Conservation (phyloP, 2,329 filamentous ascomycete species). For the Penicillium sp. region DNA sequence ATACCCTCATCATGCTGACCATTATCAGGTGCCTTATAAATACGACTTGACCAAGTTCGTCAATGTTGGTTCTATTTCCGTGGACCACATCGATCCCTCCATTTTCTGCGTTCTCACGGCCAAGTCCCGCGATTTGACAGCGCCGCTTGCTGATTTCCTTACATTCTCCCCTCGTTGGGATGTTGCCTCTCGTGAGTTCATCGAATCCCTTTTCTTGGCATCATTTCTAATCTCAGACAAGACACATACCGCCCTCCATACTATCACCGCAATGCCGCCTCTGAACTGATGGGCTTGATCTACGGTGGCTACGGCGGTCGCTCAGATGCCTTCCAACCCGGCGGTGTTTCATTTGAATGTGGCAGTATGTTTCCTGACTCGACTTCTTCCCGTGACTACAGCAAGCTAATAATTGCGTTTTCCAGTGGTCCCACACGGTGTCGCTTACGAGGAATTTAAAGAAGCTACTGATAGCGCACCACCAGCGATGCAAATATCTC, state of each 20-base stretch:
- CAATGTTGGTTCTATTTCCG: constrained; percentile 42
- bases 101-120: constrained; percentile 46
- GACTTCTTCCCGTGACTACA: neutral
- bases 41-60: constrained; percentile 46
- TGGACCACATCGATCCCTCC: constrained; percentile 45
- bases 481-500: constrained; percentile 34
- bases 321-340: constrained; percentile 37
- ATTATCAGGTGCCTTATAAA: constrained; percentile 39
- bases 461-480: constrained; percentile 29
- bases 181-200: constrained; percentile 36
- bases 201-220: neutral
- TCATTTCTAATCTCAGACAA: constrained; percentile 5
- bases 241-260: constrained; percentile 46
- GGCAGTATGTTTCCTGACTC: constrained; percentile 27
- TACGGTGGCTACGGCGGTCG: constrained; percentile 39
- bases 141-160: constrained; percentile 41
- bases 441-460: constrained; percentile 39
- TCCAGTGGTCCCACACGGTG: constrained; percentile 39
- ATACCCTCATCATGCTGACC: neutral
- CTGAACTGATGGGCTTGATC: constrained; percentile 43
- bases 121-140: constrained; percentile 37
- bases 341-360: constrained; percentile 39
- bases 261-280: constrained; percentile 46
- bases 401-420: constrained; percentile 7
- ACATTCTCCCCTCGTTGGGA: constrained; percentile 46